A percentile compares a stretch with the other conserved stretches of the same genome.
Conservation (phyloP, 1,284 basidiomycete genomes). For the Ustilago shanxiensis region DNA sequence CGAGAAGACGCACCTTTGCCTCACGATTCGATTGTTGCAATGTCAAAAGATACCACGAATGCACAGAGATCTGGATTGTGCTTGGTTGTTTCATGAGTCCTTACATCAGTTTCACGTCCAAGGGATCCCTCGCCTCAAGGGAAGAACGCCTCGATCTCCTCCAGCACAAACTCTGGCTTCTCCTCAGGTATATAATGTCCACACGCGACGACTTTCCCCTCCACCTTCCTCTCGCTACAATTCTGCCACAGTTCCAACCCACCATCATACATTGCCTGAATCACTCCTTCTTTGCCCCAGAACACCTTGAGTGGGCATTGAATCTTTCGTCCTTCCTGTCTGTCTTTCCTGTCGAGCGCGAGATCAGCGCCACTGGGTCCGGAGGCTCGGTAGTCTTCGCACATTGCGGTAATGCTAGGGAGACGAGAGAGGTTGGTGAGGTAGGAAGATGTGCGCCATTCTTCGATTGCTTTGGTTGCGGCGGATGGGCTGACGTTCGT, state of each 20-base stretch:
- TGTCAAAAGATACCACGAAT: not conserved
- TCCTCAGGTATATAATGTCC: constrained; percentile 72
- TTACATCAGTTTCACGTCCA: not conserved
- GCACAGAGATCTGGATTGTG: too few species aligned
- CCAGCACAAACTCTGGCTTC: constrained; percentile 57
- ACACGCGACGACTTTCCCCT: constrained; percentile 59
- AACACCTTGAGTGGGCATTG: constrained; percentile 59
- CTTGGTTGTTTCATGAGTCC: not conserved
- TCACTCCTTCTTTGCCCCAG: constrained; percentile 70
- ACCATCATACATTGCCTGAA: constrained; percentile 60
- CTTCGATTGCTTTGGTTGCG: not conserved
- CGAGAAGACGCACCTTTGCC: not conserved
- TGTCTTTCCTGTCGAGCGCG: constrained; percentile 66
- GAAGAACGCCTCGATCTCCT: constrained; percentile 31
- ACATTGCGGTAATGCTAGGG: constrained; percentile 45
- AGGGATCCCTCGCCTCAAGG: too few species aligned
- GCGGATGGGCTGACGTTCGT: not conserved
- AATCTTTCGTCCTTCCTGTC: constrained; percentile 61
- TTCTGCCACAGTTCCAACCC: constrained; percentile 67
- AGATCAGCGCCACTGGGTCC: constrained; percentile 69
- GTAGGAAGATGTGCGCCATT: constrained; percentile 20
- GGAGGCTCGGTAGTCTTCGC: constrained; percentile 71
- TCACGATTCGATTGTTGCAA: not conserved
- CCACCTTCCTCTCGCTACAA: constrained; percentile 53
- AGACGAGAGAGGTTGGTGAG: constrained; percentile 23